Percentiles rank a stretch among this genome's conserved stretches.
Evolutionary conservation across 441 rosid genomes (phyloP).

Genomic region (Theobroma grandiflorum): DNA sequence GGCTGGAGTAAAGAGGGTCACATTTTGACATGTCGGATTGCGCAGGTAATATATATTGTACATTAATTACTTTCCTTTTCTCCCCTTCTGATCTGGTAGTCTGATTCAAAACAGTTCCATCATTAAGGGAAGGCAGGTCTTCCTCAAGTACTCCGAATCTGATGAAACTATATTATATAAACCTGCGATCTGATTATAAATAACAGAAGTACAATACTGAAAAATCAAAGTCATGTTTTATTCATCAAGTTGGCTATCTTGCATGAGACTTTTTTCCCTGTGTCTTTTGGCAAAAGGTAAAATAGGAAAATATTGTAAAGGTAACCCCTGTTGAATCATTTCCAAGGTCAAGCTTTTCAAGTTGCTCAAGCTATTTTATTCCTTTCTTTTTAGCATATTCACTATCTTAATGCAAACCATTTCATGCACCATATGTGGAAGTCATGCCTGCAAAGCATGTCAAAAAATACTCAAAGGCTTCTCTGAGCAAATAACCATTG

Average conservation of each 20-base stretch:
- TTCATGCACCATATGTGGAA: background rate
- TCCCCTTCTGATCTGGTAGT: background rate
- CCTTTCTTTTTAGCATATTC: background rate
- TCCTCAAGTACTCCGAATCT: background rate
- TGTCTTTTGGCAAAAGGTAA: background rate
- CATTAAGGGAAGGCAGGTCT: background rate
- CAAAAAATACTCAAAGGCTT: background rate
- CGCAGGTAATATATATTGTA: conserved; percentile 59
- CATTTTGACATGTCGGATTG: conserved; percentile 81
- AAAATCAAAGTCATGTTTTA: too few relatives aligned
- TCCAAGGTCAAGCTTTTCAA: too few relatives aligned
- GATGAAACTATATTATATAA: background rate
- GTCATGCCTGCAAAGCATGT: background rate
- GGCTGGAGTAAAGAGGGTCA: conserved; percentile 99
- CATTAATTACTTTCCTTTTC: background rate
- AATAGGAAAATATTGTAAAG: background rate
- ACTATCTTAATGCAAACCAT: background rate
- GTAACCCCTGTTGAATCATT: background rate
- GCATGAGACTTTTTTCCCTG: background rate
- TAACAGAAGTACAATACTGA: background rate
- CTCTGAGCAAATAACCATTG: background rate
- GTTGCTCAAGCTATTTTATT: background rate
- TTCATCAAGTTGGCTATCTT: background rate
- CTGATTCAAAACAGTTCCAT: background rate
- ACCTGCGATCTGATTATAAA: background rate